phyloP scores from a whole-genome alignment of 148 eudicot species.

The Chenopodium formosanum region DNA sequence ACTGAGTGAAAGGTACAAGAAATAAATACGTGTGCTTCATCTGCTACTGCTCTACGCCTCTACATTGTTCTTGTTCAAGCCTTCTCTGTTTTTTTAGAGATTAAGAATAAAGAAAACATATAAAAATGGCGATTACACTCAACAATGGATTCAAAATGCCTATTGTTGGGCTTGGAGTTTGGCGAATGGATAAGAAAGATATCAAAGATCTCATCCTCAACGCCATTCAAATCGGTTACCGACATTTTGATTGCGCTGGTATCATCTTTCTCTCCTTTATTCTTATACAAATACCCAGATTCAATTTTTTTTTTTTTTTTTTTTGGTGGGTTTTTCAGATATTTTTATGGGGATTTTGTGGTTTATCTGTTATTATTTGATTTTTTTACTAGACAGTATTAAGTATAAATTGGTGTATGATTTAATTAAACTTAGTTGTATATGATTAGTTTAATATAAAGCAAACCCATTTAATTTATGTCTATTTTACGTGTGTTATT shows the following conservation, averaged over 20 bases:
- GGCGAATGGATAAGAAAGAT: slow-evolving; percentile 86
- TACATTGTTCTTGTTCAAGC: too few relatives aligned
- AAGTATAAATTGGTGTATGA: too few relatives aligned
- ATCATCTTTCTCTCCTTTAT: slow-evolving; percentile 17
- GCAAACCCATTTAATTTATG: too few relatives aligned
- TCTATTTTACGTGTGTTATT: too few relatives aligned
- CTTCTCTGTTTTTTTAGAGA: too few relatives aligned
- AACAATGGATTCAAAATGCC: slow-evolving; percentile 95
- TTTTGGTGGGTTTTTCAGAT: not conserved
- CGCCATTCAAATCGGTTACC: slow-evolving; percentile 74
- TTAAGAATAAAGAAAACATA: not conserved
- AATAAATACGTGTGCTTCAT: too few relatives aligned
- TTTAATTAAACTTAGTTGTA: too few relatives aligned
- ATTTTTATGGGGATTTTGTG: not conserved
- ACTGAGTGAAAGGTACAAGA: too few relatives aligned
- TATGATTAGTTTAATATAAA: too few relatives aligned
- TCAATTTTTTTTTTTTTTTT: not conserved
- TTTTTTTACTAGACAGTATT: too few relatives aligned
- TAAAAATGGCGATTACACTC: slow-evolving; percentile 50
- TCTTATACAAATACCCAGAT: not conserved
- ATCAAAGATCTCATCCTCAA: slow-evolving; percentile 59
- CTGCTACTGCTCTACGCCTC: too few relatives aligned
- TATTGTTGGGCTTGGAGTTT: slow-evolving; percentile 74
- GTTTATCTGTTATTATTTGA: too few relatives aligned
- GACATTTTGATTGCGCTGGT: slow-evolving; percentile 96